Evolutionary conservation across 257 asterid genomes (phyloP), one percentile per base, ranked within the genome.

Genomic region (Solanum corneliomulleri): DNA sequence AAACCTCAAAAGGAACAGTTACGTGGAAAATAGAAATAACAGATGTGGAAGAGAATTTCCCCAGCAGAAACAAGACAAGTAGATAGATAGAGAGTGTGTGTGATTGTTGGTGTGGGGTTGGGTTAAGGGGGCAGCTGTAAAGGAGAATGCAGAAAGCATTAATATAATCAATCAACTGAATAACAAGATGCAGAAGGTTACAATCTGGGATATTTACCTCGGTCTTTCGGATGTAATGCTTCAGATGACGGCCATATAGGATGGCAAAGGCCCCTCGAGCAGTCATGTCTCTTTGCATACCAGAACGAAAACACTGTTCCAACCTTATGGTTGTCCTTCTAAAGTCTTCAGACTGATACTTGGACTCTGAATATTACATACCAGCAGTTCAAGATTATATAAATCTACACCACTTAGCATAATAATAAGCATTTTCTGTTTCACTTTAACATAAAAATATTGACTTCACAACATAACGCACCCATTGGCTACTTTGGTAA

Each of bases 191-290:
- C 85, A 84, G 86, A 88, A 87, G 74, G 85, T 39, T 16, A 91
- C 42, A 85, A 84, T 69, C 64, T 21, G 62, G 85, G 89, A 37
- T 87, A 74, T 66, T 47, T 89, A 96, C 99, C 99, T 95, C 95
- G 11, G 94, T 92, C 88, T 97, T 96, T 90, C 87, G 92, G 71
- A 97, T 93, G 93, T 92, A 93, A 89, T 94, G 94, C 93, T 87
- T 93, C 92, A 93, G 88, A 90, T 93, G 97, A 81, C 97, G 98
- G 85, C 99, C 98, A 86, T 92, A 93, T 25, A 97, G 92, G 89
- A 96, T 87, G 58, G 99, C 99, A 86, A 96, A 91, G 85, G 99
- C 96, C 84, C 96, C 95, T 84, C 89, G 91, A 88, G 94, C 90
- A 86, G 96, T 87, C 98, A 97, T 92, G 74, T 89, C 89, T 91